Conservation (phyloP, 768 basidiomycete genomes). For the Boletus reticuloceps region DNA sequence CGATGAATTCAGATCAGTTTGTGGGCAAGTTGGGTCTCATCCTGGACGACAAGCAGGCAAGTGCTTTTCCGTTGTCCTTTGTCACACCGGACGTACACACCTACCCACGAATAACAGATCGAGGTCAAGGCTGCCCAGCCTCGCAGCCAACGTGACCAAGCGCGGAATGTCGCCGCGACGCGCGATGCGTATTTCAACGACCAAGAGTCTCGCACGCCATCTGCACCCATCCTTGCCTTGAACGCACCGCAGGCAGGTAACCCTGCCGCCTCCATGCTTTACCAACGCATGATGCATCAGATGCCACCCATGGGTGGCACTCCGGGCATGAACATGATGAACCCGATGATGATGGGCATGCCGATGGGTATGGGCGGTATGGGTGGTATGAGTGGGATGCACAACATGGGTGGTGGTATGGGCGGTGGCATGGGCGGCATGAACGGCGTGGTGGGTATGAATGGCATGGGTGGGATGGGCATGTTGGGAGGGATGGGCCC, state of each 20-base stretch:
- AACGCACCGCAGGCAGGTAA: slow-evolving; percentile 36
- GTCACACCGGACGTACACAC: too few relatives aligned
- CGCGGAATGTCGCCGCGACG: slow-evolving; percentile 30
- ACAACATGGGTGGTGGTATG: slow-evolving; percentile 17
- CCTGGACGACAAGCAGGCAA: slow-evolving; percentile 74
- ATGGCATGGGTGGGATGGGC: slow-evolving; percentile 33
- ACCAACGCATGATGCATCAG: slow-evolving; percentile 37
- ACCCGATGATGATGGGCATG: slow-evolving; percentile 48
- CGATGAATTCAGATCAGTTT: slow-evolving; percentile 58
- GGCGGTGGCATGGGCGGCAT: slow-evolving; percentile 22
- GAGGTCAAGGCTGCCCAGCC: slow-evolving; percentile 84
- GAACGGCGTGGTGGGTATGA: slow-evolving; percentile 18
- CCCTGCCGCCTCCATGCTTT: slow-evolving; percentile 32
- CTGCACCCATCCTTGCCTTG: slow-evolving; percentile 31
- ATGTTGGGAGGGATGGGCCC: slow-evolving; percentile 35
- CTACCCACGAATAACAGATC: slow-evolving; percentile 43
- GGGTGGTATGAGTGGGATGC: slow-evolving; percentile 34
- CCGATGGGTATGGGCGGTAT: slow-evolving; percentile 46
- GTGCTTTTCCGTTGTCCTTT: slow-evolving; percentile 13
- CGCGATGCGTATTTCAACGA: slow-evolving; percentile 35
- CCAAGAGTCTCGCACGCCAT: slow-evolving; percentile 35
- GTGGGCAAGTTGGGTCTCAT: slow-evolving; percentile 66
- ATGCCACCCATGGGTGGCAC: slow-evolving; percentile 45
- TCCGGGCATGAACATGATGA: slow-evolving; percentile 51
- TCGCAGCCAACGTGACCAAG: slow-evolving; percentile 58